Conservation (phyloP, 2,329 filamentous ascomycete species). For the Ascochyta clinopodiicola region DNA sequence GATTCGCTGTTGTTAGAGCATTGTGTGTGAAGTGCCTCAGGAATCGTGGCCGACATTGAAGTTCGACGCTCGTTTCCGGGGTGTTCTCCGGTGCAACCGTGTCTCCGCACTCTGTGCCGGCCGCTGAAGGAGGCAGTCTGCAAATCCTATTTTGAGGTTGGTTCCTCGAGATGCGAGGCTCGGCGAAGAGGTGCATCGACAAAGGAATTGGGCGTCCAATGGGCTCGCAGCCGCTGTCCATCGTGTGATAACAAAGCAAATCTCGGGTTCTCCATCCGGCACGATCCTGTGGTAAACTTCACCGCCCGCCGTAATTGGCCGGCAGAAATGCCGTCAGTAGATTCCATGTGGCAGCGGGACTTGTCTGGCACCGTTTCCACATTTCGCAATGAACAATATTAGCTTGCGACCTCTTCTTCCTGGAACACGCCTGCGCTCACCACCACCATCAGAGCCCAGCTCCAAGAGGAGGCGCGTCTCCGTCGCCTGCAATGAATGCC, state of each 20-base stretch:
- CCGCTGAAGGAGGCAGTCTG: too few species aligned
- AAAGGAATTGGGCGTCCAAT: slow-evolving; percentile 5
- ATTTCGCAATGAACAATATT: slow-evolving; percentile 15
- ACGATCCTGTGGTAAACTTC: slow-evolving; percentile 1
- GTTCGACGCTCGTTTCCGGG: too few species aligned
- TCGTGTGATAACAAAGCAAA: slow-evolving; percentile 5
- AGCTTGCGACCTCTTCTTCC: slow-evolving; percentile 13
- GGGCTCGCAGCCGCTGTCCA: neutral
- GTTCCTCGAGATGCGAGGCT: neutral
- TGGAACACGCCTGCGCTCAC: slow-evolving; percentile 16
- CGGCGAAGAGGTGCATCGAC: neutral
- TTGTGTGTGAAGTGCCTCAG: neutral
- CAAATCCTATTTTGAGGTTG: neutral
- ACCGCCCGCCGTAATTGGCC: slow-evolving; percentile 5
- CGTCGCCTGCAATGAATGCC: slow-evolving; percentile 21
- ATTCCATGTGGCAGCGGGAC: slow-evolving; percentile 1
- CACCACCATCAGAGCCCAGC: slow-evolving; percentile 5
- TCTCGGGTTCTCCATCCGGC: too few species aligned
- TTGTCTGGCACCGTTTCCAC: slow-evolving; percentile 5
- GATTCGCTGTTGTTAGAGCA: neutral
- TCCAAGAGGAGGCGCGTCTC: slow-evolving; percentile 21
- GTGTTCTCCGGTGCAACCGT: too few species aligned
- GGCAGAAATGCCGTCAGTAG: neutral
- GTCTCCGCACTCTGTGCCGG: too few species aligned
- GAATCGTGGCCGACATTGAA: too few species aligned